Evolutionary conservation across 768 basidiomycete species (phyloP).

Genomic region (Cyclocybe cylindracea): DNA sequence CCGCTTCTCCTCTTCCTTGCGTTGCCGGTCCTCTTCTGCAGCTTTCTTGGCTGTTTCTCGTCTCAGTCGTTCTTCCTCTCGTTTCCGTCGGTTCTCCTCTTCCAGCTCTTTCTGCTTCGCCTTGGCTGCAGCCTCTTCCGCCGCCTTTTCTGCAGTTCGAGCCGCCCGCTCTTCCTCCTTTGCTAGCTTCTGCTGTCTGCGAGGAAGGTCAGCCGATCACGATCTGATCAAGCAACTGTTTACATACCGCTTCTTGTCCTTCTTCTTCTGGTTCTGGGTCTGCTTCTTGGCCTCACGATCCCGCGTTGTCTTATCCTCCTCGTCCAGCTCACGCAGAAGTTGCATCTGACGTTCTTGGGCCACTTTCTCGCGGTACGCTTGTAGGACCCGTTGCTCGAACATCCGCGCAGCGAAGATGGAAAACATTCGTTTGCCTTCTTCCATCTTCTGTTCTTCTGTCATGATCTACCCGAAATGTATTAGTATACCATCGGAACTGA

Average conservation of each 20-base stretch:
- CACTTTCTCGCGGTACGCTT: constrained; percentile 95
- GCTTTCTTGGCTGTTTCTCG: constrained; percentile 77
- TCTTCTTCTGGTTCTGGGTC: constrained; percentile 98
- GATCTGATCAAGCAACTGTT: constrained; percentile 6
- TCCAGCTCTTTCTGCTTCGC: constrained; percentile 78
- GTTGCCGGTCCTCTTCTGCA: constrained; percentile 79
- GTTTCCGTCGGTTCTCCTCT: constrained; percentile 77
- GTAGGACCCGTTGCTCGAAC: constrained; percentile 98
- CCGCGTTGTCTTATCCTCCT: constrained; percentile 85
- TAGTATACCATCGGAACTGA: constrained; percentile 1
- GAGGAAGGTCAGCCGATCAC: constrained; percentile 8
- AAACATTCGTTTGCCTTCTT: constrained; percentile 99
- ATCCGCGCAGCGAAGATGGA: constrained; percentile 99
- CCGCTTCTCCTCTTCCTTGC: constrained; percentile 83
- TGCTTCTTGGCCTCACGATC: constrained; percentile 94
- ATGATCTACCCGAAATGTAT: constrained; percentile 52
- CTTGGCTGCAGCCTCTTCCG: constrained; percentile 78
- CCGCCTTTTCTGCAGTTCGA: constrained; percentile 82
- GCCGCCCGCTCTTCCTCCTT: constrained; percentile 91
- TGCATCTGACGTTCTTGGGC: constrained; percentile 95
- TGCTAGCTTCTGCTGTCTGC: constrained; percentile 85
- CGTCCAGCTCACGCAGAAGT: constrained; percentile 91
- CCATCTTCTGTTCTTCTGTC: constrained; percentile 98
- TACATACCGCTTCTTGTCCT: constrained; percentile 85
- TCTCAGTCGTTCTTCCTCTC: constrained; percentile 83